Evolutionary conservation across 163 green algal species (phyloP).

Genomic region (Scenedesmus sp.): DNA sequence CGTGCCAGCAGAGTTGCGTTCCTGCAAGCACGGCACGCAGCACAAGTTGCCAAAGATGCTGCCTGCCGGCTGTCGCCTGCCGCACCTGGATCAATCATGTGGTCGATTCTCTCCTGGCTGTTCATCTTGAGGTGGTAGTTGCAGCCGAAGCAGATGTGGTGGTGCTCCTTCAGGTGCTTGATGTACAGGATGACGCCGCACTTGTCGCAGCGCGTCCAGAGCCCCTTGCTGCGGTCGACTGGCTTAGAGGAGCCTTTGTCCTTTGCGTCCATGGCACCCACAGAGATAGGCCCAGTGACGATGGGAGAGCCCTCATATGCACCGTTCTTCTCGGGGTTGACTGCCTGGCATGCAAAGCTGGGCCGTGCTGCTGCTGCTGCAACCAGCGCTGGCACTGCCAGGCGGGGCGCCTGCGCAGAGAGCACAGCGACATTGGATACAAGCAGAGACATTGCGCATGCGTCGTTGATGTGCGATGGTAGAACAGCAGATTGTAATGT

Average conservation of each 20-base stretch:
- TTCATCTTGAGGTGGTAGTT: slow-evolving; percentile 78
- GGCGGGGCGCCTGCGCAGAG: not conserved
- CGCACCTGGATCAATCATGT: slow-evolving; percentile 70
- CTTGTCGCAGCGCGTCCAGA: slow-evolving; percentile 80
- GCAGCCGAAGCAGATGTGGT: slow-evolving; percentile 80
- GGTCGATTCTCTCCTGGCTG: slow-evolving; percentile 70
- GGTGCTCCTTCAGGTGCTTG: slow-evolving; percentile 79
- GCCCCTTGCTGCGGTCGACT: slow-evolving; percentile 75
- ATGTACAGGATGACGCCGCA: slow-evolving; percentile 81
- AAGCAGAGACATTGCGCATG: not conserved
- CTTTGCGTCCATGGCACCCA: slow-evolving; percentile 26
- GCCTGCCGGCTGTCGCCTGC: not conserved
- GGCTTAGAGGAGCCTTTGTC: slow-evolving; percentile 40
- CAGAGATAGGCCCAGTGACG: slow-evolving; percentile 49
- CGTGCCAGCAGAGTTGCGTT: not conserved
- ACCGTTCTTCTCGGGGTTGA: slow-evolving; percentile 54
- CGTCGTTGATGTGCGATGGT: not conserved
- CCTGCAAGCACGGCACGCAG: not conserved
- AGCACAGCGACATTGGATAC: not conserved
- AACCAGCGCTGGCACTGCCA: not conserved
- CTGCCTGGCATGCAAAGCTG: slow-evolving; percentile 41
- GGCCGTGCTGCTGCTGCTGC: not conserved
- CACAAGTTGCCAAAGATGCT: not conserved
- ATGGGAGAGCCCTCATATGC: slow-evolving; percentile 42
- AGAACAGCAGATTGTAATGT: not conserved